phyloP scores from a whole-genome alignment of 371 early-diverging fungal species.

The Apophysomyces elegans region DNA sequence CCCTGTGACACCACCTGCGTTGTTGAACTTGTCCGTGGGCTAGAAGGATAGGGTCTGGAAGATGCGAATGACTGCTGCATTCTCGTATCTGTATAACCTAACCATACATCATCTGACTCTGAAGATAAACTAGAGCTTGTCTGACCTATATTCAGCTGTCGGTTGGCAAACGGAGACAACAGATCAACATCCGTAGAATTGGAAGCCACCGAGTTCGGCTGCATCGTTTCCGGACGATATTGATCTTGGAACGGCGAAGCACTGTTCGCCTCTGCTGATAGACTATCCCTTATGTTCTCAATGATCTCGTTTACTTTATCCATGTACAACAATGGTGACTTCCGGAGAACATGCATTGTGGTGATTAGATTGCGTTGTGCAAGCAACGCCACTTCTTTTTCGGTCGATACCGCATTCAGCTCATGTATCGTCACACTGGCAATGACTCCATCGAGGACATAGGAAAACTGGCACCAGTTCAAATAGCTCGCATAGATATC shows the following conservation, averaged over 20 bases:
- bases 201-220: no score
- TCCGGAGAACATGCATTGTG: constrained; percentile 39
- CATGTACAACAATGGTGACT: constrained; percentile 56
- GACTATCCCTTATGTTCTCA: constrained; percentile 37
- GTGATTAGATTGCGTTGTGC: constrained; percentile 49
- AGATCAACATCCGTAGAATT: no score
- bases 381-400: constrained; percentile 38
- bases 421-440: constrained; percentile 53
- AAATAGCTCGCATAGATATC: constrained; percentile 35
- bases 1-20: constrained; percentile 3
- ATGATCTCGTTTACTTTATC: constrained; percentile 50
- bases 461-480: constrained; percentile 52
- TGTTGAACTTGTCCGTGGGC: not conserved
- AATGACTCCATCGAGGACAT: constrained; percentile 48
- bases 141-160: no score
- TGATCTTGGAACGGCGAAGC: constrained; percentile 39
- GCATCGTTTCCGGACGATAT: no score
- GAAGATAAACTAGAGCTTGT: no score
- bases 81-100: no score
- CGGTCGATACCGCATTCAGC: constrained; percentile 44
- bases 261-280: constrained; percentile 30
- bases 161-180: no score
- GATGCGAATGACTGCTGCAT: not conserved
- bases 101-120: no score
- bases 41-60: not conserved